Evolutionary conservation across 2,329 filamentous ascomycete species (phyloP).

Genomic region (Venturia oleaginea): DNA sequence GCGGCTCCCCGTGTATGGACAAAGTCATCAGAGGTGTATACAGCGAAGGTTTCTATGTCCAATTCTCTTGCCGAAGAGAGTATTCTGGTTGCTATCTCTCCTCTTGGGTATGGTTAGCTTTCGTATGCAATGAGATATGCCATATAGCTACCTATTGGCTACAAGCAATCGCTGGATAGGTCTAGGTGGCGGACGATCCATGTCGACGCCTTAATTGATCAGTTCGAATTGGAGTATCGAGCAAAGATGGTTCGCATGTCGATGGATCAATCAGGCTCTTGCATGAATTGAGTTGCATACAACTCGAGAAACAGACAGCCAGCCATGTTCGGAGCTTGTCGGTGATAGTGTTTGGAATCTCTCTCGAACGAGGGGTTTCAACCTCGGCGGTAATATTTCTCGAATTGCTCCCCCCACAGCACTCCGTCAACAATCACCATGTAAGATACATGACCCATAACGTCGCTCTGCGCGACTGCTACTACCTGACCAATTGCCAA

Average conservation of each 20-base stretch:
- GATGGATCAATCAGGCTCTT: neutral
- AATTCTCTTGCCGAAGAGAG: conserved; percentile 52
- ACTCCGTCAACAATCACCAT: neutral
- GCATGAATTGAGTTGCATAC: neutral
- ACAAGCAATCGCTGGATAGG: conserved; percentile 44
- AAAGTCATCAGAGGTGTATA: conserved; percentile 47
- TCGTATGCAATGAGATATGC: neutral
- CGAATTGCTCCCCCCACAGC: neutral
- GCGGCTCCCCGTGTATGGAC: conserved; percentile 45
- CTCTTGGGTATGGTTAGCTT: conserved; percentile 31
- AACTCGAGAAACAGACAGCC: neutral
- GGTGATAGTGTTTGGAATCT: neutral
- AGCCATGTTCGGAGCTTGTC: neutral
- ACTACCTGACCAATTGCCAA: neutral
- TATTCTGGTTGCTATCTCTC: conserved; percentile 56
- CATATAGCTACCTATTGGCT: conserved; percentile 40
- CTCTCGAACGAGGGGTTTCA: neutral
- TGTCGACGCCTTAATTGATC: too few species aligned
- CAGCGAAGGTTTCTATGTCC: conserved; percentile 44
- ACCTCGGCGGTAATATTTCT: neutral
- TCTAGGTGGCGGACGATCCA: conserved; percentile 20
- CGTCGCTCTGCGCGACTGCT: neutral
- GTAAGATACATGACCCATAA: neutral
- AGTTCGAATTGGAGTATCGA: neutral
- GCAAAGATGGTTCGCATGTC: neutral